Conservation (phyloP, 2,329 filamentous ascomycete species). For the Phaeosphaeriaceae sp. region DNA sequence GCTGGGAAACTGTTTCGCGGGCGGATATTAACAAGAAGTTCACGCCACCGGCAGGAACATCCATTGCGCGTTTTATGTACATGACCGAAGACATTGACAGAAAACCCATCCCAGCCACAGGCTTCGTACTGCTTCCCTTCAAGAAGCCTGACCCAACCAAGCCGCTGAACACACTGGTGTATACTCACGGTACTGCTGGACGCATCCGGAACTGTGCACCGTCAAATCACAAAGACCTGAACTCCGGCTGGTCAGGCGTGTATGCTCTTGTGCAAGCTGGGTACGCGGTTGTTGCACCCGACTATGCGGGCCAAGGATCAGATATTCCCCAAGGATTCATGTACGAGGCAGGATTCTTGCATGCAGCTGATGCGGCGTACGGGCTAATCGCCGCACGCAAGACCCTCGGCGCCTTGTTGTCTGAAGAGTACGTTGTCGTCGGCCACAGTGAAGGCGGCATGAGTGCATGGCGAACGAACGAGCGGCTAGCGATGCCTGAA, state of each 20-base stretch:
- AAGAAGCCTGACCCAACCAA: constrained; percentile 14
- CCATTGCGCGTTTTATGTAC: constrained; percentile 25
- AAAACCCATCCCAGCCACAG: constrained; percentile 26
- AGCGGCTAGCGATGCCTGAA: constrained; percentile 26
- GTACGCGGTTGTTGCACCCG: constrained; percentile 28
- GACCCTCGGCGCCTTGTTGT: constrained; percentile 19
- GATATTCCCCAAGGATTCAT: constrained; percentile 30
- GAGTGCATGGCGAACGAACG: constrained; percentile 28
- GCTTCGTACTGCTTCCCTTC: constrained; percentile 27
- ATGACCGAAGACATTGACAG: constrained; percentile 30
- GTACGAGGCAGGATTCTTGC: constrained; percentile 28
- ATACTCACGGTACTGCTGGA: constrained; percentile 27
- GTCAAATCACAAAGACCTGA: constrained; percentile 26
- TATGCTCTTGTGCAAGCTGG: constrained; percentile 23
- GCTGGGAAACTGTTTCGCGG: constrained; percentile 22
- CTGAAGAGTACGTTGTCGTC: constrained; percentile 24
- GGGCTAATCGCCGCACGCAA: constrained; percentile 27
- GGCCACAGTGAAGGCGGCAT: constrained; percentile 32
- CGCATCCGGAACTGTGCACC: constrained; percentile 23
- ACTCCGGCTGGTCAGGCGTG: constrained; percentile 28
- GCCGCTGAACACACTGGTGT: constrained; percentile 23
- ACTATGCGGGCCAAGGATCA: constrained; percentile 26
- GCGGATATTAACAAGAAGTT: constrained; percentile 21
- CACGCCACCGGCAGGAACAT: constrained; percentile 22
- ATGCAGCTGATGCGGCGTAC: constrained; percentile 27